Evolutionary conservation across 345 rosid species (phyloP), one percentile per base, ranked within the genome.

Genomic region (Sapria himalayana): DNA sequence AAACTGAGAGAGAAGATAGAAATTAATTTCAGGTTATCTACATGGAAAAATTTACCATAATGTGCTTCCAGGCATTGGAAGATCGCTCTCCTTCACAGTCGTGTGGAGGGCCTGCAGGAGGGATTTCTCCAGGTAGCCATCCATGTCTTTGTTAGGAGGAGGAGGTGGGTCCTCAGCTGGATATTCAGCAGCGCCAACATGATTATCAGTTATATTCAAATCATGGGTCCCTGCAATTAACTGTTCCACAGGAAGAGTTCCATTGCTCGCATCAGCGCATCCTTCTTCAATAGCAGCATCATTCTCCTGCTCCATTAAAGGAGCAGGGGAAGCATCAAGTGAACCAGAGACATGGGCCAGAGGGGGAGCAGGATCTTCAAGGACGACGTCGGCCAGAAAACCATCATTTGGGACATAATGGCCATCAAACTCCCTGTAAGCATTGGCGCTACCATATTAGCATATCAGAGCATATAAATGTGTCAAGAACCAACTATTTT

Each of bases 21-120:
- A 35, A 36, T 9, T 36, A 36, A 29, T n/a, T 38, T n/a, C n/a
- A n/a, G n/a, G n/a, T n/a, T n/a, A n/a, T n/a, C n/a, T n/a, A n/a
- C n/a, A n/a, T n/a, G n/a, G n/a, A n/a, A n/a, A n/a, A 47, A 37
- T 61, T 56, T 65, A 89, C 98, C 94, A 89, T 14, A 89, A 56
- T 20, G 91, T 72, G 64, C 98, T 89, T 52, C 98, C 98, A 25
- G 94, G 93, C 56, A 89, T 58, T 21, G 94, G 94, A 39, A 89
- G 84, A 59, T 89, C 94, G 55, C 79, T 89, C 29, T 79, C 98
- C 53, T 82, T 82, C 0, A 82, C 66, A 27, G 91, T 76, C 16
- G 71, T 69, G 56, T 79, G 75, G 64, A 89, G 65, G 33, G 98
- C 94, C 62, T 89, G 94, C 67, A 89, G 57, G 49, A 89, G 82